Conservation (phyloP, 225 moss, liverwort and hornwort species). For the Bryoerythrophyllum caledonicum region DNA sequence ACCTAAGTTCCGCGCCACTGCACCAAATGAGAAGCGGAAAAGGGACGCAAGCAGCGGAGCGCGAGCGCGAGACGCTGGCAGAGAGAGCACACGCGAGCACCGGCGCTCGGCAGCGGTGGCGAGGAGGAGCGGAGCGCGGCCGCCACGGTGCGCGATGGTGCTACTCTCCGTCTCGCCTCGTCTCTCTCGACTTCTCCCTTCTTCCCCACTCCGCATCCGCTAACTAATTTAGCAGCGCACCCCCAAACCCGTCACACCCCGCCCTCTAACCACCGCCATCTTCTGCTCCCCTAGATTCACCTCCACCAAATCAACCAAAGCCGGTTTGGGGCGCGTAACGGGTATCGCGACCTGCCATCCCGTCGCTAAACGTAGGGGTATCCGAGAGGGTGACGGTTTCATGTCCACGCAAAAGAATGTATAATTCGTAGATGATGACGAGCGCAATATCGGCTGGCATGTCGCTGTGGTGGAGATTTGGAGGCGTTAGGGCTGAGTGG, state of each 20-base stretch:
- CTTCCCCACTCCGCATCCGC: neutral
- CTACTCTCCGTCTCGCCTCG: neutral
- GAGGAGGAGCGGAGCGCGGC: slow-evolving; percentile 3
- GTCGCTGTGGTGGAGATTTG: neutral
- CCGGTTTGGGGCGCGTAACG: too few species aligned
- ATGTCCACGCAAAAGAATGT: too few species aligned
- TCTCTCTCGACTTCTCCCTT: neutral
- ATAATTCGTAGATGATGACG: too few species aligned
- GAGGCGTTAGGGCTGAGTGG: neutral
- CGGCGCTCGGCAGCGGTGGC: neutral
- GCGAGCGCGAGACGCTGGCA: neutral
- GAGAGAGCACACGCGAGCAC: neutral
- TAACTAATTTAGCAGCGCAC: neutral
- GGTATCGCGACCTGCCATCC: too few species aligned
- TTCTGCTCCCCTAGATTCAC: neutral
- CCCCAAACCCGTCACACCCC: neutral
- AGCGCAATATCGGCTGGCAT: too few species aligned
- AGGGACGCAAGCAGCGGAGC: neutral
- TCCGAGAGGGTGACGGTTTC: neutral
- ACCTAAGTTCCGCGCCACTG: neutral
- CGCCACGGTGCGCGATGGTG: neutral
- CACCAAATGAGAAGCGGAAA: neutral
- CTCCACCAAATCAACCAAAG: rapidly evolving
- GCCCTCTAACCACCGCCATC: neutral
- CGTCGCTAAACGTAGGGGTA: neutral